These are phyloP conservation scores for Candida tunisiensis DNA, from an alignment of 1,139 yeast species.

Conservation along the genomic window DNA sequence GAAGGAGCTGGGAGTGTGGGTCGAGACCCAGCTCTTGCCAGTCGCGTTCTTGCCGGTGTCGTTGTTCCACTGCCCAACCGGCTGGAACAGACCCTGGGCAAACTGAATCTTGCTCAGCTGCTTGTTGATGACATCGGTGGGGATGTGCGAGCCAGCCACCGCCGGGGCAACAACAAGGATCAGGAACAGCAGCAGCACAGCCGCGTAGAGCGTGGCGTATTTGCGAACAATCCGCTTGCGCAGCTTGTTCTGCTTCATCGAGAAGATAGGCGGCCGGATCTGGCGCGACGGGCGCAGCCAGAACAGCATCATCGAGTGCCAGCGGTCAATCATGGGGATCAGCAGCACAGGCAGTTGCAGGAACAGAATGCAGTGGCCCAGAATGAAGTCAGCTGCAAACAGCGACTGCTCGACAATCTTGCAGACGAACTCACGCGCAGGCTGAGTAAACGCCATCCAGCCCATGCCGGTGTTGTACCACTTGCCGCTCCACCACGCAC, in stretches of 20 bases:
- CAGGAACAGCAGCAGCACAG: conserved; percentile 51
- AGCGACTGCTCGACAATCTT: conserved; percentile 89
- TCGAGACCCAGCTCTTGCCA: too few species aligned
- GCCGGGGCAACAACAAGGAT: conserved; percentile 88
- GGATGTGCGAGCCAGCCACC: conserved; percentile 23
- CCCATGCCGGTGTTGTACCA: conserved; percentile 97
- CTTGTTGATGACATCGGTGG: conserved; percentile 6
- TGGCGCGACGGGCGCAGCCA: conserved; percentile 98
- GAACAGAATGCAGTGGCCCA: conserved; percentile 81
- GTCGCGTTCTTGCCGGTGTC: conserved; percentile 38
- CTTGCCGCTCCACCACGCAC: conserved; percentile 99
- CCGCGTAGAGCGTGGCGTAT: conserved; percentile 71
- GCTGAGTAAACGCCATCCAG: conserved; percentile 92
- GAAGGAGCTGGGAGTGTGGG: too few species aligned
- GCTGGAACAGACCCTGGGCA: conserved; percentile 70
- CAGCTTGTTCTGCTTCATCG: conserved; percentile 90
- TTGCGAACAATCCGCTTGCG: conserved; percentile 98
- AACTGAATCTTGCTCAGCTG: conserved; percentile 21
- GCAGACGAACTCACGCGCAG: conserved; percentile 89
- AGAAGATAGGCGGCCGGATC: conserved; percentile 97
- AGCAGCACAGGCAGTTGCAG: conserved; percentile 75
- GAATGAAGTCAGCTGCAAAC: conserved; percentile 90
- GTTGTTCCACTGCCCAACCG: conserved; percentile 47
- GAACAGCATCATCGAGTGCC: conserved; percentile 97
- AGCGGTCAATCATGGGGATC: conserved; percentile 83